Conservation (phyloP, 345 rosid genomes). For the Salix koriyanagi region DNA sequence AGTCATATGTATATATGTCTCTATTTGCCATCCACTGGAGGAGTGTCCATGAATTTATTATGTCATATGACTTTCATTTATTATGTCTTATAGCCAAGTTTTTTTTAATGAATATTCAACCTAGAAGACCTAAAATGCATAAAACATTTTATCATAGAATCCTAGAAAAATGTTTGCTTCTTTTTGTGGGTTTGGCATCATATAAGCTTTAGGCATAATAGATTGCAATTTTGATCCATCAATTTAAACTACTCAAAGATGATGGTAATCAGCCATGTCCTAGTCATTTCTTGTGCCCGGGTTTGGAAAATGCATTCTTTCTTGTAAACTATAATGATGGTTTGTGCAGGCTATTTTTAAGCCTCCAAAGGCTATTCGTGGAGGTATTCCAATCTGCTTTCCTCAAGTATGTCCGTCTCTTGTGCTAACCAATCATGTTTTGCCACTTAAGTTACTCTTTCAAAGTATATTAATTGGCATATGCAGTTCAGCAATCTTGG, state of each 20-base stretch:
- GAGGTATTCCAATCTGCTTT: constrained; percentile 31
- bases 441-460: neutral
- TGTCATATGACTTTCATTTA: neutral
- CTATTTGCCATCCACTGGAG: neutral
- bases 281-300: neutral
- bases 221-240: neutral
- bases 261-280: neutral
- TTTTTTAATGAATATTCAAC: neutral
- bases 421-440: neutral
- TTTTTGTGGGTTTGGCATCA: neutral
- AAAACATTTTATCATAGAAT: neutral
- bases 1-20: neutral
- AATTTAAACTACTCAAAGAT: no score
- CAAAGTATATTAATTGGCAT: neutral
- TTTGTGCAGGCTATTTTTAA: constrained; percentile 24
- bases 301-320: neutral
- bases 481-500: constrained; percentile 28
- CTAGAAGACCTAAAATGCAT: neutral
- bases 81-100: neutral
- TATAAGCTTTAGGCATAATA: neutral
- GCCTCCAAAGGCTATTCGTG: constrained; percentile 29
- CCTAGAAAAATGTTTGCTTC: neutral
- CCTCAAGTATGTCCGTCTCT: constrained; percentile 23
- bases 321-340: neutral
- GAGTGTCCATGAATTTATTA: neutral